phyloP scores from a whole-genome alignment of 148 eudicot species.

The Rhododendron williamsianum region DNA sequence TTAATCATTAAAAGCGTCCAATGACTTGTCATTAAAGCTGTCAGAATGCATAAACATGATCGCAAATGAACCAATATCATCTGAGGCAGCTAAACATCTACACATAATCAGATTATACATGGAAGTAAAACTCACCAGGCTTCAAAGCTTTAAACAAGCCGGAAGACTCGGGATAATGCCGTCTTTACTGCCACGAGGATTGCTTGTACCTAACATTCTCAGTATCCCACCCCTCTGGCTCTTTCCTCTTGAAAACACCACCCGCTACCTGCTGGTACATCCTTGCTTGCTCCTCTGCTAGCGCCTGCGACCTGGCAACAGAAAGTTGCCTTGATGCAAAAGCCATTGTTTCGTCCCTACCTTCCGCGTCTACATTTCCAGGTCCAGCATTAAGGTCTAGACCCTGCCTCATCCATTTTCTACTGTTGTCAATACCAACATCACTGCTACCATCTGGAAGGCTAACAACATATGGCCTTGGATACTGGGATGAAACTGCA shows the following conservation, averaged over 20 bases:
- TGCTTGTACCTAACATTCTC: constrained; percentile 62
- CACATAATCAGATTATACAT: not conserved
- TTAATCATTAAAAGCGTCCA: not conserved
- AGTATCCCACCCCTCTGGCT: constrained; percentile 66
- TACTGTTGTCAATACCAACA: constrained; percentile 35
- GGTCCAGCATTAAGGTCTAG: constrained; percentile 87
- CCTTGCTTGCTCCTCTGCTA: constrained; percentile 64
- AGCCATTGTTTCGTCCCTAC: constrained; percentile 47
- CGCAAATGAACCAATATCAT: not conserved
- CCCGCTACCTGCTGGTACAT: constrained; percentile 49
- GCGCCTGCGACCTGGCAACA: constrained; percentile 38
- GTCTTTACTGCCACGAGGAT: constrained; percentile 60
- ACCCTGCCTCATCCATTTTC: constrained; percentile 68
- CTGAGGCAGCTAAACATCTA: not conserved
- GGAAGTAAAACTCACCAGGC: constrained; percentile 20
- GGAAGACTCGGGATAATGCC: not conserved
- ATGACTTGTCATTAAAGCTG: not conserved
- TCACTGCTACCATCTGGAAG: constrained; percentile 49
- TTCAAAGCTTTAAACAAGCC: constrained; percentile 8
- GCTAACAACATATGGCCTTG: constrained; percentile 55
- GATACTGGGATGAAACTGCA: constrained; percentile 51
- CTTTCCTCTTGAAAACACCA: constrained; percentile 63
- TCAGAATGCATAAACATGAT: not conserved
- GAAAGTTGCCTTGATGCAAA: constrained; percentile 43
- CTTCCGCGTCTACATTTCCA: constrained; percentile 43